Percentiles rank a stretch among this genome's conserved stretches.
Conservation (phyloP, 495 filamentous ascomycete genomes). For the Pyrenopolyporus hunteri region DNA sequence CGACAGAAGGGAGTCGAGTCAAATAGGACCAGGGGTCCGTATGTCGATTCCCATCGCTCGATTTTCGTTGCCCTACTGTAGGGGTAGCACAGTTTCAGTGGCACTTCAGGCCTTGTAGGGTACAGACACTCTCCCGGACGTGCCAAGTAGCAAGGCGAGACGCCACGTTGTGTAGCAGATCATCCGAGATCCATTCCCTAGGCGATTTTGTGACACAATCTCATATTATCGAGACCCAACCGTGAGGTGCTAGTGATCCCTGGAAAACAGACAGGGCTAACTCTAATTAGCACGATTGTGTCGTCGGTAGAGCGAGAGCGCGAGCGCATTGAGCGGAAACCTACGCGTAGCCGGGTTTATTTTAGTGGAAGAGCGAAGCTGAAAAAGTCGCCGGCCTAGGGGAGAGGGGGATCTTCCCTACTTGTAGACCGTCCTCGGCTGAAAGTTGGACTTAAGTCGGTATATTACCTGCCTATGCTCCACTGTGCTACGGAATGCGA, state of each 20-base stretch:
- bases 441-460: not conserved
- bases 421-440: not conserved
- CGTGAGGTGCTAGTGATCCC: conserved; percentile 2
- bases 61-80: conserved; percentile 33
- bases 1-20: not conserved
- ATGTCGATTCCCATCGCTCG: conserved; percentile 25
- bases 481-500: too few relatives aligned
- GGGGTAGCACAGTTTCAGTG: conserved; percentile 29
- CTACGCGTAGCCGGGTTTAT: not conserved
- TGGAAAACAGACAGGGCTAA: conserved; percentile 3
- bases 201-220: conserved; percentile 27
- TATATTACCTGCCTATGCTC: too few relatives aligned
- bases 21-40: not conserved
- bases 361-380: not conserved
- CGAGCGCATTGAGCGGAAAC: conserved; percentile 4
- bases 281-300: conserved; percentile 3
- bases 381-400: not conserved
- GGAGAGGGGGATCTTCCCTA: not conserved
- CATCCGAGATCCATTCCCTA: conserved; percentile 27
- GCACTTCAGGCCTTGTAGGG: conserved; percentile 21
- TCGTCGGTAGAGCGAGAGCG: too few relatives aligned
- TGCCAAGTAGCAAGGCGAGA: conserved; percentile 27
- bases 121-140: conserved; percentile 12
- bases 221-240: conserved; percentile 22
- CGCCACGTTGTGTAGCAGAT: conserved; percentile 22